Percentiles rank a stretch among this genome's conserved stretches.
These are phyloP conservation scores for Suillus ampliporus DNA, from an alignment of 768 basidiomycete species.

Conservation along the genomic window DNA sequence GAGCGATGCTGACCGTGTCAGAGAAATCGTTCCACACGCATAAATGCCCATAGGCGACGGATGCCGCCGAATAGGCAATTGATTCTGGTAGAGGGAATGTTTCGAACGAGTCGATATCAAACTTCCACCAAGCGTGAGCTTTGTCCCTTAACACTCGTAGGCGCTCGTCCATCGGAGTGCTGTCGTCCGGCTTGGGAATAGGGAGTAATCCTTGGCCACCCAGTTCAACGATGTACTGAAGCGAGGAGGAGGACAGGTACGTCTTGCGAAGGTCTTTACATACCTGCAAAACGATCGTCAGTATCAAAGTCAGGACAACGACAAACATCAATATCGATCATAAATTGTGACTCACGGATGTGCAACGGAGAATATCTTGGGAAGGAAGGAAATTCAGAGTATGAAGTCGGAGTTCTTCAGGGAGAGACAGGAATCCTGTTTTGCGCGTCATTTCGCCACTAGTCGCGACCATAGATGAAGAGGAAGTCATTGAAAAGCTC, in stretches of 20 bases:
- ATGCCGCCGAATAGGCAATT: neutral
- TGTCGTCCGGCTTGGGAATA: neutral
- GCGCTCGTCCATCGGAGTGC: neutral
- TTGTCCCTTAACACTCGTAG: neutral
- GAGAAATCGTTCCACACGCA: neutral
- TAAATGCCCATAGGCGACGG: neutral
- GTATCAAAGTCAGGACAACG: neutral
- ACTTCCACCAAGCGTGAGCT: neutral
- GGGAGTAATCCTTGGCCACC: neutral
- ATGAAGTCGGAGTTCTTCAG: neutral
- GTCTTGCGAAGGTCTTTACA: neutral
- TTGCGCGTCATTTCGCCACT: too few relatives aligned
- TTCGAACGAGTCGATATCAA: neutral
- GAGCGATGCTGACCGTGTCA: neutral
- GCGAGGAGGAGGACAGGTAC: neutral
- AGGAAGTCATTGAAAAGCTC: too few relatives aligned
- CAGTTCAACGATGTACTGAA: conserved; percentile 1
- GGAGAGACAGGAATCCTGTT: neutral
- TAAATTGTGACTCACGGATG: neutral
- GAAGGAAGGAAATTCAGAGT: neutral
- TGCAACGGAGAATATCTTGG: neutral
- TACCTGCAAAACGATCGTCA: neutral
- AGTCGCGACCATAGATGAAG: too few relatives aligned
- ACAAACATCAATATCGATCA: neutral
- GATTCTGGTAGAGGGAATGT: neutral